Conservation (phyloP, 176 grass and related monocot genomes). For the Lolium multiflorum region DNA sequence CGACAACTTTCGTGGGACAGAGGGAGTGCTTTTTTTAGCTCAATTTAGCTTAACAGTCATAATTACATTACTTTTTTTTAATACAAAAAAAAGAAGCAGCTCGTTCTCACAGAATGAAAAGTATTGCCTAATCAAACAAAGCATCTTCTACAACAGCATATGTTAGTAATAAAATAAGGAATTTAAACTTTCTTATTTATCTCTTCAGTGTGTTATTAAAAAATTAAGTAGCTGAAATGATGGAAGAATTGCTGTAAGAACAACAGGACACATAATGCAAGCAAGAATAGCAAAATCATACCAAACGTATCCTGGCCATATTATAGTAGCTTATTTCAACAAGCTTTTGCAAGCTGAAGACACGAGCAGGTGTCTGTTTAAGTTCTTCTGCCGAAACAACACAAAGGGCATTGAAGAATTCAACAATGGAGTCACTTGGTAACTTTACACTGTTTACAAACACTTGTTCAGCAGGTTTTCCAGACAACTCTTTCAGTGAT, state of each 20-base stretch:
- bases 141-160: constrained; percentile 31
- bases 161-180: constrained; percentile 6
- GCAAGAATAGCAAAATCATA: constrained; percentile 47
- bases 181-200: constrained; percentile 13
- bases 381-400: constrained; percentile 94
- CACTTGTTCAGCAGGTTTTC: constrained; percentile 95
- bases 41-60: too few relatives aligned
- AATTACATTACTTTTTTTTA: constrained; percentile 5
- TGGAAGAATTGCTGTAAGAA: neutral
- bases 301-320: constrained; percentile 98
- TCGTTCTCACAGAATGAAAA: neutral
- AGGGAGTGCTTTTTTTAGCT: too few relatives aligned
- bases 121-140: neutral
- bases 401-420: constrained; percentile 94
- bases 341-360: constrained; percentile 99
- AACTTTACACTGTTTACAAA: constrained; percentile 97
- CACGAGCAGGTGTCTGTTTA: constrained; percentile 91
- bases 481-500: constrained; percentile 84
- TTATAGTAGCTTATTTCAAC: constrained; percentile 99
- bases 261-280: constrained; percentile 33
- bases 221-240: neutral
- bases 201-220: constrained; percentile 3
- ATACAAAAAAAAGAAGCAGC: neutral
- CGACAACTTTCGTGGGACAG: too few relatives aligned
- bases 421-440: constrained; percentile 96